These are phyloP conservation scores for Acidomyces sp. DNA, from an alignment of 495 filamentous ascomycete species.

Conservation along the genomic window DNA sequence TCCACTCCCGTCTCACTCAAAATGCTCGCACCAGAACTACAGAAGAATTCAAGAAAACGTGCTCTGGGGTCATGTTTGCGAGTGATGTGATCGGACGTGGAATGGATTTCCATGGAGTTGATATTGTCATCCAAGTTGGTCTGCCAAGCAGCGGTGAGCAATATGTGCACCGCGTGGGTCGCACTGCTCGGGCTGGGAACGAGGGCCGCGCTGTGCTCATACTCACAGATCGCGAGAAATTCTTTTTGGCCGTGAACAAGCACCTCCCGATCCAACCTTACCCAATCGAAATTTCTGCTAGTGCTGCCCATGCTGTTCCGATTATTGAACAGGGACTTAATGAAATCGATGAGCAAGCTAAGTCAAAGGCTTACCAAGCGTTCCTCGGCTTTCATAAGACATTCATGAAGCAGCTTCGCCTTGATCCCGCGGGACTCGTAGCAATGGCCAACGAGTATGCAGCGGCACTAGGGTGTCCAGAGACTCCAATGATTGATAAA, in stretches of 20 bases:
- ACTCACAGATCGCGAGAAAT: conserved; percentile 45
- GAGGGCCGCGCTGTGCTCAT: conserved; percentile 56
- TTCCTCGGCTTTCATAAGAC: conserved; percentile 44
- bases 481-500: conserved; percentile 35
- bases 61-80: conserved; percentile 46
- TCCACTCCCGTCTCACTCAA: conserved; percentile 52
- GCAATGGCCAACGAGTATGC: conserved; percentile 35
- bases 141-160: conserved; percentile 47
- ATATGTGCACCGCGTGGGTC: conserved; percentile 63
- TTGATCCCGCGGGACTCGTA: conserved; percentile 32
- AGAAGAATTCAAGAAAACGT: conserved; percentile 45
- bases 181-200: conserved; percentile 56
- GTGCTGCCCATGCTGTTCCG: conserved; percentile 23
- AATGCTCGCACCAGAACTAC: conserved; percentile 43
- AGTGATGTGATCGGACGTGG: conserved; percentile 60
- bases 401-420: conserved; percentile 31
- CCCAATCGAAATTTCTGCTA: conserved; percentile 31
- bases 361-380: conserved; percentile 44
- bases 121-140: conserved; percentile 59
- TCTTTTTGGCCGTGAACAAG: conserved; percentile 42
- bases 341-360: conserved; percentile 34
- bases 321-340: conserved; percentile 25
- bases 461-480: conserved; percentile 32
- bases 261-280: conserved; percentile 44
- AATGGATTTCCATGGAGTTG: conserved; percentile 65